Base-by-base conservation (phyloP, 306 rosid species). In the Amphicarpaea edgeworthii region DNA sequence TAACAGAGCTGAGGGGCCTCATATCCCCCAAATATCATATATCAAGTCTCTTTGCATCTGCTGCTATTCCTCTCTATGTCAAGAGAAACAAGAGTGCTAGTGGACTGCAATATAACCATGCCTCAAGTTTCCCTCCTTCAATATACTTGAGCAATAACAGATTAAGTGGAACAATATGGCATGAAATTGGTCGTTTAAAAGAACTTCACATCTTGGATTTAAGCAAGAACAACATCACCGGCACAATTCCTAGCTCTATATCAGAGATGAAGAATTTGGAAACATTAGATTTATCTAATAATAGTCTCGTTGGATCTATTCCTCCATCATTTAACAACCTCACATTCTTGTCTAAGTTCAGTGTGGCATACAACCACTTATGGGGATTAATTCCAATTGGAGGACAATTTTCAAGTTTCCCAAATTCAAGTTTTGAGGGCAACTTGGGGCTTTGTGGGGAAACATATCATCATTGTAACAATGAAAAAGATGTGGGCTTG, bases 181-280 rank as follows among this genome's bases (percentile, higher is more conserved):
- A 84, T 32, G 87, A 84, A 63, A 81, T 88, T 8, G 87, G 93
- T 57, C 70, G 24, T 24, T 40, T 88, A 59, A 88, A 81, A 60
- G 80, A 73, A 73, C 76, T 88, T 14, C 90, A 86, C 51, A 86
- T 71, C 60, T 82, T 88, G 43, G 90, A 86, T 78, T 75, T 87
- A 78, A 88, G 90, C 84, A 70, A 79, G 79, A 88, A 88, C 76
- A 75, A 88, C 81, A 77, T 88, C 46, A 66, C 82, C 2, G 93
- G 93, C 32, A 70, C 68, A 63, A 86, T 88, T 28, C 90, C 93
- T 4, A 77, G 86, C 78, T 82, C 88, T 54, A 82, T 88, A 37
- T 84, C 90, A 2, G 88, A 84, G 66, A 86, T 88, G 93, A 83
- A 79, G 75, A 88, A 88, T 80, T 75, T 88, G 90, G 93, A 88